phyloP scores from a whole-genome alignment of 2,329 filamentous ascomycete species.

The Xylaria sp. region DNA sequence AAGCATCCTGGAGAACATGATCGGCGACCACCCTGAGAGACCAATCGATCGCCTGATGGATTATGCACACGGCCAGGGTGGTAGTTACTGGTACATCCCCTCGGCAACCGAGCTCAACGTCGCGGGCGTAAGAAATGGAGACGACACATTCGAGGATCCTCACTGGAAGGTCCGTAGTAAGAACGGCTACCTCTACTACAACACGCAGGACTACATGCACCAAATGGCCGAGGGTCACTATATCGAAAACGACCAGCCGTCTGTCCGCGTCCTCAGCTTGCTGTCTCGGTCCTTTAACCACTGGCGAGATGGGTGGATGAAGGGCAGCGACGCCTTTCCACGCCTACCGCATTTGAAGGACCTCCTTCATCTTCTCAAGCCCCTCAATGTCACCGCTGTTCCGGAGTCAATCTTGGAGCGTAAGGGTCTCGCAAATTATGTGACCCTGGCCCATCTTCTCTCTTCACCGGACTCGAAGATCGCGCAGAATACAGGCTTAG shows the following conservation, averaged over 20 bases:
- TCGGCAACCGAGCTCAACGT: constrained; percentile 8
- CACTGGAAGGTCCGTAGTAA: constrained; percentile 14
- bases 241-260: constrained; percentile 9
- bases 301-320: constrained; percentile 20
- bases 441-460: constrained; percentile 10
- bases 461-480: constrained; percentile 11
- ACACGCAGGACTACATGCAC: constrained; percentile 18
- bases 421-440: constrained; percentile 15
- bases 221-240: constrained; percentile 16
- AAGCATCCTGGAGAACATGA: constrained; percentile 10
- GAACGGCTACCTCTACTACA: constrained; percentile 15
- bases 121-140: constrained; percentile 6
- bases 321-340: constrained; percentile 10
- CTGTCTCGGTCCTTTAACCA: constrained; percentile 16
- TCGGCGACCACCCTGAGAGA: constrained; percentile 12
- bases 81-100: constrained; percentile 17
- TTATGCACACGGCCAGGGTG: constrained; percentile 12
- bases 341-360: constrained; percentile 16
- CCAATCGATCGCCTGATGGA: constrained; percentile 17
- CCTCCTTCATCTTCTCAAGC: neutral
- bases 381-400: constrained; percentile 1
- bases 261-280: constrained; percentile 13
- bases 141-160: constrained; percentile 16
- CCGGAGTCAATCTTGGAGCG: constrained; percentile 13
- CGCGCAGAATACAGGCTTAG: constrained; percentile 9